These are phyloP conservation scores for Fusarium begoniae DNA, from an alignment of 2,329 filamentous ascomycete species.

Conservation along the genomic window DNA sequence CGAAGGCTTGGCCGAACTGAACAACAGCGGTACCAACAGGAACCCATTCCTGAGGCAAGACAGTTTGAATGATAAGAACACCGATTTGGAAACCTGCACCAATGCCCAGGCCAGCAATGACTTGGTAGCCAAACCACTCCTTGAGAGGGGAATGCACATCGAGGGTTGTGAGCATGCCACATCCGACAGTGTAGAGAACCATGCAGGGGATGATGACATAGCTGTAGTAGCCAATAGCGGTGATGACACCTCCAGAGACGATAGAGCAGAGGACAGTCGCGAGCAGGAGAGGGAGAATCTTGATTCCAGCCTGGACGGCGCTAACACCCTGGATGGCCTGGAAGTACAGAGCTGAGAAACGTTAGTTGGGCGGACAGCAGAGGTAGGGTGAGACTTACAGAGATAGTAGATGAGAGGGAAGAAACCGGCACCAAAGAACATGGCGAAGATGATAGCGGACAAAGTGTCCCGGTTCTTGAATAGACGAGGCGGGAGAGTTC, in stretches of 20 bases:
- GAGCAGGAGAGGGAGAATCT: constrained; percentile 63
- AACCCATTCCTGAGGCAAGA: constrained; percentile 57
- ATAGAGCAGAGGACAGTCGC: constrained; percentile 60
- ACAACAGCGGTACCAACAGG: constrained; percentile 62
- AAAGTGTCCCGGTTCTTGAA: constrained; percentile 55
- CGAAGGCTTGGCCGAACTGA: constrained; percentile 71
- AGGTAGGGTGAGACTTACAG: constrained; percentile 47
- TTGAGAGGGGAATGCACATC: constrained; percentile 55
- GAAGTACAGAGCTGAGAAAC: constrained; percentile 57
- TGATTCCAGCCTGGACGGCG: constrained; percentile 64
- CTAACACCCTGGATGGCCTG: constrained; percentile 62
- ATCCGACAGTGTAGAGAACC: constrained; percentile 55
- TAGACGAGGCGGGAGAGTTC: constrained; percentile 58
- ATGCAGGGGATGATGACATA: constrained; percentile 54
- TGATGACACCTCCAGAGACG: constrained; percentile 53
- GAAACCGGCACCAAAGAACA: constrained; percentile 61
- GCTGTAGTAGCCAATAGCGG: constrained; percentile 54
- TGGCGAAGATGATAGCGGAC: constrained; percentile 54
- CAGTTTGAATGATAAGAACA: constrained; percentile 62
- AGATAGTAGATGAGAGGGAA: constrained; percentile 64
- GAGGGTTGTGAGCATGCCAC: constrained; percentile 65
- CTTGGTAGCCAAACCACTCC: constrained; percentile 68
- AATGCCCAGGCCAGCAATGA: constrained; percentile 63
- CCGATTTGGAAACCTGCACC: constrained; percentile 60
- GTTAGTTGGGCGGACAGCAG: constrained; percentile 12